Evolutionary conservation across 495 filamentous ascomycete genomes (phyloP).

Genomic region (Neurospora sp.): DNA sequence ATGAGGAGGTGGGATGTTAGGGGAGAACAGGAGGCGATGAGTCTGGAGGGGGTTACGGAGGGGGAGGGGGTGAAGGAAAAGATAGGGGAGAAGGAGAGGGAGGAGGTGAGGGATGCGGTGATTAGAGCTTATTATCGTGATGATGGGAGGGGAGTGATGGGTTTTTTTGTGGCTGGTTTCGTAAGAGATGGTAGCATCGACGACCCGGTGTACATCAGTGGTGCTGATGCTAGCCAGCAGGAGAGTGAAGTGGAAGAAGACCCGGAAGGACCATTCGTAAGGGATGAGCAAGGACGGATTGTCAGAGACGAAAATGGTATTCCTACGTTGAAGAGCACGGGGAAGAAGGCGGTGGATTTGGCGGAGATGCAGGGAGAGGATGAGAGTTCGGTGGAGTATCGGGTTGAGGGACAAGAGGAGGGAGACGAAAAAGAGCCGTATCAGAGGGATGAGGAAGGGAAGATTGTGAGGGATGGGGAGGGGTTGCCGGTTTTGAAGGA

Average conservation of each 20-base stretch:
- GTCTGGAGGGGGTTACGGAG: not conserved
- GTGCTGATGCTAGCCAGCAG: not conserved
- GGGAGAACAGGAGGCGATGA: conserved; percentile 42
- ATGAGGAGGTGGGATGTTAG: conserved; percentile 62
- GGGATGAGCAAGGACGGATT: conserved; percentile 28
- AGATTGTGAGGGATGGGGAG: conserved; percentile 17
- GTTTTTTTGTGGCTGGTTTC: conserved; percentile 39
- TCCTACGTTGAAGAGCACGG: conserved; percentile 27
- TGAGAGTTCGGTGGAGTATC: conserved; percentile 16
- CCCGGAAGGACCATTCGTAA: conserved; percentile 24
- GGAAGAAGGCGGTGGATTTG: conserved; percentile 8
- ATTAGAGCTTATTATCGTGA: conserved; percentile 65
- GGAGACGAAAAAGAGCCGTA: conserved; percentile 16
- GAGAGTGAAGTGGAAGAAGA: conserved; percentile 1
- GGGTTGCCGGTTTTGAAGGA: conserved; percentile 3
- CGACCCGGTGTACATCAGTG: not conserved
- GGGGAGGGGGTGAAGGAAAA: conserved; percentile 33
- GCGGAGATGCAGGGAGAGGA: conserved; percentile 17
- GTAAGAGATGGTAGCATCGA: conserved; percentile 20
- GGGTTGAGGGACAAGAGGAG: not conserved
- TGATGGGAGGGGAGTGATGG: conserved; percentile 57
- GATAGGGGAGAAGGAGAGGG: conserved; percentile 46
- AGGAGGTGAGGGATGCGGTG: conserved; percentile 53
- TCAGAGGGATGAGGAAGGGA: conserved; percentile 14
- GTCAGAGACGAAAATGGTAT: conserved; percentile 28